Percentiles rank a stretch among this genome's conserved stretches.
Conservation (phyloP, 1,139 yeast genomes). For the Blastobotrys arbuscula region DNA sequence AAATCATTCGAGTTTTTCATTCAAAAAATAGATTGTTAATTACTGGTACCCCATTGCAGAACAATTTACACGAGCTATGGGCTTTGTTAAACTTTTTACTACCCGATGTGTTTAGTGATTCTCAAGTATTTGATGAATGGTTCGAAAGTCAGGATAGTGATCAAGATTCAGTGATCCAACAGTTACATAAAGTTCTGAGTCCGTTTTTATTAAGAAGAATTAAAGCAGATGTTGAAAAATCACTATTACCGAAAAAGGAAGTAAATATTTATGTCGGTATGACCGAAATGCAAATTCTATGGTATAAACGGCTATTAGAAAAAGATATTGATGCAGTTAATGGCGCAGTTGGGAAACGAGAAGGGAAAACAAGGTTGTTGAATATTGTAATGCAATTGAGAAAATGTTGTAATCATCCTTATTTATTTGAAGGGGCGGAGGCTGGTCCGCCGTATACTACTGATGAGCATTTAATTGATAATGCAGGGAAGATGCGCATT, state of each 20-base stretch:
- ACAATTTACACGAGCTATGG: slow-evolving; percentile 93
- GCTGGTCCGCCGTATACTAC: slow-evolving; percentile 98
- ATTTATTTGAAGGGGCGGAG: slow-evolving; percentile 95
- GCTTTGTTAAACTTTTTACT: slow-evolving; percentile 82
- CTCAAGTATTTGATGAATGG: slow-evolving; percentile 92
- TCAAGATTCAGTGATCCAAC: slow-evolving; percentile 68
- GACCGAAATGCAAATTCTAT: slow-evolving; percentile 89
- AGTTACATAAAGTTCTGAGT: slow-evolving; percentile 80
- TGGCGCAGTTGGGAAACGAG: slow-evolving; percentile 85
- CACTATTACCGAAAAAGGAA: slow-evolving; percentile 85
- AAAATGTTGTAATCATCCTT: slow-evolving; percentile 96
- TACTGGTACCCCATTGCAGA: slow-evolving; percentile 95
- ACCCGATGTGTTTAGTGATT: slow-evolving; percentile 94
- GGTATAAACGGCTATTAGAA: slow-evolving; percentile 86
- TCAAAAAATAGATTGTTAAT: slow-evolving; percentile 80
- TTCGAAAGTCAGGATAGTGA: slow-evolving; percentile 48
- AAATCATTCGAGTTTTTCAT: slow-evolving; percentile 80
- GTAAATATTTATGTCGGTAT: slow-evolving; percentile 86
- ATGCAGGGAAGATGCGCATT: slow-evolving; percentile 86
- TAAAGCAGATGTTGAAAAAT: slow-evolving; percentile 88
- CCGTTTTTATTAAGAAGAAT: slow-evolving; percentile 89
- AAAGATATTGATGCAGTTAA: slow-evolving; percentile 96
- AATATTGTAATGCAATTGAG: slow-evolving; percentile 96
- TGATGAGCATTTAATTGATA: slow-evolving; percentile 85
- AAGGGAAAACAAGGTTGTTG: slow-evolving; percentile 82